phyloP scores from a whole-genome alignment of 805 yeast species.

The Torulaspora maleeae region DNA sequence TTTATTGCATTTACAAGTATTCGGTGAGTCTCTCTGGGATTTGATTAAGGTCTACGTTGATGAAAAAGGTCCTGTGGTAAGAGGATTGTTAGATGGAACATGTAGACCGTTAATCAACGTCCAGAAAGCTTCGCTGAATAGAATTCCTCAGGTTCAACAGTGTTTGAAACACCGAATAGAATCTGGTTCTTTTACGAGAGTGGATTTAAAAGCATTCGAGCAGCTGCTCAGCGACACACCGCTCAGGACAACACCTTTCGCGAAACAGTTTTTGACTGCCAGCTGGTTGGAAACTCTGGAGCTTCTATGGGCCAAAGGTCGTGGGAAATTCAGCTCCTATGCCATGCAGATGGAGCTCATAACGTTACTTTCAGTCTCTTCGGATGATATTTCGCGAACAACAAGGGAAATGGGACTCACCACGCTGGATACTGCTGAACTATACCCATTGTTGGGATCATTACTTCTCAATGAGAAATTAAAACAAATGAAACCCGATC shows the following conservation, averaged over 20 bases:
- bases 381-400: conserved; percentile 40
- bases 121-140: conserved; percentile 33
- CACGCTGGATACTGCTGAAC: conserved; percentile 39
- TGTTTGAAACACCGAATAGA: conserved; percentile 46
- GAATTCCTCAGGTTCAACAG: conserved; percentile 46
- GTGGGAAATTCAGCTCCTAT: conserved; percentile 44
- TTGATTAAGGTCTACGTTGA: conserved; percentile 51
- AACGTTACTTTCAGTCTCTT: conserved; percentile 47
- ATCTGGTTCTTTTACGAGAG: conserved; percentile 42
- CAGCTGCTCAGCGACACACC: conserved; percentile 36
- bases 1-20: conserved; percentile 50
- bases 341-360: conserved; percentile 49
- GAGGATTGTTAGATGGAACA: conserved; percentile 54
- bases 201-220: conserved; percentile 46
- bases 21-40: conserved; percentile 62
- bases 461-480: conserved; percentile 48
- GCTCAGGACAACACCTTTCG: conserved; percentile 37
- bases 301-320: conserved; percentile 52
- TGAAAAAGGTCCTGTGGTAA: conserved; percentile 41
- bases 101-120: conserved; percentile 29
- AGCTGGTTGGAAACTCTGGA: conserved; percentile 61
- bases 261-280: conserved; percentile 49
- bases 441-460: conserved; percentile 53
- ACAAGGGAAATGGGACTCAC: conserved; percentile 43
- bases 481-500: conserved; percentile 45